Evolutionary conservation across 176 grass and related monocot species (phyloP), one percentile per base, ranked within the genome.

Genomic region (Poa pratensis): DNA sequence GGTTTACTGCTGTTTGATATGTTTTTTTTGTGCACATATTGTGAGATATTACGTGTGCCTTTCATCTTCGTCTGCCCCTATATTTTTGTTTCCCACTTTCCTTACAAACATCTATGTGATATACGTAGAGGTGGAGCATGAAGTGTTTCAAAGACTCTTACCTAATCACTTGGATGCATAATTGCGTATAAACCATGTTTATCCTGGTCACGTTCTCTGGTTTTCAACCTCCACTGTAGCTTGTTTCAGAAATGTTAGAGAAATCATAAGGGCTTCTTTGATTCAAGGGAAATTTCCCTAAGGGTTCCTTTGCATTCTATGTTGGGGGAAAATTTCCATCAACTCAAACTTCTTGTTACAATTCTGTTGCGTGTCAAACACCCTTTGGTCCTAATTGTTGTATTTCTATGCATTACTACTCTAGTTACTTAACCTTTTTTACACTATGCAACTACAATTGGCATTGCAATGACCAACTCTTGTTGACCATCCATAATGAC

Each of bases 1-100:
- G 24, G 32, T 82, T 82, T 54, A 13, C 37, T 81, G 24, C 20
- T 86, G 32, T 86, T 49, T 72, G 54, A 73, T 79, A 53, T 83
- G 46, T 0, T 86, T 74, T 17, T 59, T 77, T 24, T 43, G 67
- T 63, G 53, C 18, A 58, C 46, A 79, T 85, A 14, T 40, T 81
- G 69, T 51, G 35, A 26, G 16, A 82, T 67, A 79, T 46, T 73
- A 69, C 86, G 27, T 80, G 51, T 83, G 53, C 2, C 17, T 86
- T 85, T 82, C 68, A 79, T 77, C 27, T 65, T 84, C 16, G 22
- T 0, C 78, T 77, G 16, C 8, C 48, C 75, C 12, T 17, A 63
- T 77, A 6, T 78, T 72, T 50, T 59, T 40, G 72, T 43, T 63
- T 77, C 59, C 19, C 81, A 60, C 78, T 9, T 78, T 79, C 71